A percentile compares a stretch with the other conserved stretches of the same genome.
These are phyloP conservation scores for Eragrostis curvula DNA, from an alignment of 176 grass and related monocot genomes.

Conservation along the genomic window DNA sequence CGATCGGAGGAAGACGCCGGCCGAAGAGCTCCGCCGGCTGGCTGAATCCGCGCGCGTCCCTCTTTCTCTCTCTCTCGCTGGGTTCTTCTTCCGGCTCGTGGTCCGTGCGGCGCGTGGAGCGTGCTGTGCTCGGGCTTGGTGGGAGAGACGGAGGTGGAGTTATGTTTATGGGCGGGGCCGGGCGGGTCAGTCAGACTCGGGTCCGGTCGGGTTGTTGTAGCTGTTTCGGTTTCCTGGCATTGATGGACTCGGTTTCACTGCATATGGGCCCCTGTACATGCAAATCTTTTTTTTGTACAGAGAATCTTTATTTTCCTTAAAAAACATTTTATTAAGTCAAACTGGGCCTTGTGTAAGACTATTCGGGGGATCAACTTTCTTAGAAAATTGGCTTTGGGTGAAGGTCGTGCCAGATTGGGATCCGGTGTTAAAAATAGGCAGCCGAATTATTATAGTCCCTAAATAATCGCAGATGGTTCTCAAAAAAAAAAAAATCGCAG, in stretches of 20 bases:
- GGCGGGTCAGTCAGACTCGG: background rate
- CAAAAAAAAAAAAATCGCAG: background rate
- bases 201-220: constrained; percentile 36
- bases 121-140: background rate
- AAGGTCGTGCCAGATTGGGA: background rate
- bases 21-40: background rate
- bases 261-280: background rate
- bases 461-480: background rate
- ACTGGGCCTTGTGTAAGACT: background rate
- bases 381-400: background rate
- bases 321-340: background rate
- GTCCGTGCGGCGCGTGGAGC: background rate
- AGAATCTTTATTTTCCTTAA: background rate
- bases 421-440: background rate
- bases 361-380: background rate
- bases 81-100: background rate
- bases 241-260: background rate
- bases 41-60: background rate
- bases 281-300: background rate
- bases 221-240: constrained; percentile 34
- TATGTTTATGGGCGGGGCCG: background rate
- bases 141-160: background rate
- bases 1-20: constrained; percentile 31
- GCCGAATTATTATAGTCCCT: background rate
- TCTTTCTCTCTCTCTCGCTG: too few species aligned